These are phyloP conservation scores for Adenanthera pavonina DNA, from an alignment of 306 rosid genomes.

Conservation along the genomic window DNA sequence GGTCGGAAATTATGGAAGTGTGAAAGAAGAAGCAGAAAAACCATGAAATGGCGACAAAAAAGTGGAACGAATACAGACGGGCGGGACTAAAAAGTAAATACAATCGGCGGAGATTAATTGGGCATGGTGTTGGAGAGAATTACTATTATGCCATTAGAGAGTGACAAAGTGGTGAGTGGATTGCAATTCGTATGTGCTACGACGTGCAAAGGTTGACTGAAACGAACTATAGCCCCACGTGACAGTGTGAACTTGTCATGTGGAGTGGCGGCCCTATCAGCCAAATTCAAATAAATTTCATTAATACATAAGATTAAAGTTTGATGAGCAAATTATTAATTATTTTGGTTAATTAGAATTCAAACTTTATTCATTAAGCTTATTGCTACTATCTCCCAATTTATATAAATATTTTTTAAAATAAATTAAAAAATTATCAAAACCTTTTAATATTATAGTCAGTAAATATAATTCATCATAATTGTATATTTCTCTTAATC, in stretches of 20 bases:
- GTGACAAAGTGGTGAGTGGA: neutral
- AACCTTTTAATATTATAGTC: no score
- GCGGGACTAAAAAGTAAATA: conserved; percentile 36
- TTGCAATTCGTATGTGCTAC: conserved; percentile 41
- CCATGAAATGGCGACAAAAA: neutral
- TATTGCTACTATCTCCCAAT: no score
- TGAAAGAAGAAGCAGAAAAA: conserved; percentile 27
- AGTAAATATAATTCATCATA: no score
- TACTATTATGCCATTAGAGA: conserved; percentile 50
- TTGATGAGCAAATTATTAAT: neutral
- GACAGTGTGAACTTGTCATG: conserved; percentile 1
- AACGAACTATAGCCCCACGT: conserved; percentile 12
- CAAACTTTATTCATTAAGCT: no score
- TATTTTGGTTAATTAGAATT: no score
- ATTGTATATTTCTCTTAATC: no score
- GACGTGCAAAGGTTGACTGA: conserved; percentile 47
- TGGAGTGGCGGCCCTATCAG: neutral
- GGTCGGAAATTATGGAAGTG: conserved; percentile 29
- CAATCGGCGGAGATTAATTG: neutral
- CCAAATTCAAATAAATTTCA: neutral
- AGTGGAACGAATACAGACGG: neutral
- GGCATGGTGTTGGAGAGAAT: neutral
- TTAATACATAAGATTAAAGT: neutral
- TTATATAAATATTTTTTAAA: no score
- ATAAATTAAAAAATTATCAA: no score